Conservation (phyloP, 2,329 filamentous ascomycete species). For the Calonectria pteridis region DNA sequence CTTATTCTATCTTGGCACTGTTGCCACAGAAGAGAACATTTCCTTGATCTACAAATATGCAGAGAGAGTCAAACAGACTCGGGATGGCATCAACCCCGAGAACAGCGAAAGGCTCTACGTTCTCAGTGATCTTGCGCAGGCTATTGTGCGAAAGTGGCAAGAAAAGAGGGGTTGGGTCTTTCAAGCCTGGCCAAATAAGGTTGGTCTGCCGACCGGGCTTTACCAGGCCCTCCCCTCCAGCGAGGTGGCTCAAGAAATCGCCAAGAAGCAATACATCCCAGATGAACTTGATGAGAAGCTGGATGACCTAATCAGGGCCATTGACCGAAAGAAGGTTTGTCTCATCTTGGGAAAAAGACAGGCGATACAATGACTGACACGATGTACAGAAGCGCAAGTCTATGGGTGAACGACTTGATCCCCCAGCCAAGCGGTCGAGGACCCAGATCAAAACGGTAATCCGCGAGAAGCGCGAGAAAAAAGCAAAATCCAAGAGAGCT, state of each 20-base stretch:
- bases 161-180: conserved; percentile 89
- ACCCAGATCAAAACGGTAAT: conserved; percentile 54
- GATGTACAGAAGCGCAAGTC: conserved; percentile 68
- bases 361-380: conserved; percentile 39
- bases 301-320: conserved; percentile 72
- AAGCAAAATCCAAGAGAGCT: conserved; percentile 51
- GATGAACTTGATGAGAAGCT: conserved; percentile 81
- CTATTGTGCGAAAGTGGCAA: conserved; percentile 86
- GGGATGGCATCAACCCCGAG: conserved; percentile 78
- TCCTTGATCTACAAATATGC: conserved; percentile 92
- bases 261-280: conserved; percentile 86
- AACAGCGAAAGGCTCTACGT: conserved; percentile 84
- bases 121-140: conserved; percentile 87
- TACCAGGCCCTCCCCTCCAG: conserved; percentile 83
- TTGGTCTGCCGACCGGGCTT: conserved; percentile 82
- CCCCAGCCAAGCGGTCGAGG: conserved; percentile 54
- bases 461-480: conserved; percentile 54
- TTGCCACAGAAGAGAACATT: conserved; percentile 89
- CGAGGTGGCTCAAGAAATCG: conserved; percentile 84
- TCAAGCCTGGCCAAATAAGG: conserved; percentile 84
- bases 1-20: conserved; percentile 85
- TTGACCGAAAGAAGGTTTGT: conserved; percentile 80
- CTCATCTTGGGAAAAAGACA: not conserved
- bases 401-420: conserved; percentile 61
- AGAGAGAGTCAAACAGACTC: conserved; percentile 91